Base-by-base conservation (phyloP, 176 grass and related monocot species). In the Aegilops longissima region DNA sequence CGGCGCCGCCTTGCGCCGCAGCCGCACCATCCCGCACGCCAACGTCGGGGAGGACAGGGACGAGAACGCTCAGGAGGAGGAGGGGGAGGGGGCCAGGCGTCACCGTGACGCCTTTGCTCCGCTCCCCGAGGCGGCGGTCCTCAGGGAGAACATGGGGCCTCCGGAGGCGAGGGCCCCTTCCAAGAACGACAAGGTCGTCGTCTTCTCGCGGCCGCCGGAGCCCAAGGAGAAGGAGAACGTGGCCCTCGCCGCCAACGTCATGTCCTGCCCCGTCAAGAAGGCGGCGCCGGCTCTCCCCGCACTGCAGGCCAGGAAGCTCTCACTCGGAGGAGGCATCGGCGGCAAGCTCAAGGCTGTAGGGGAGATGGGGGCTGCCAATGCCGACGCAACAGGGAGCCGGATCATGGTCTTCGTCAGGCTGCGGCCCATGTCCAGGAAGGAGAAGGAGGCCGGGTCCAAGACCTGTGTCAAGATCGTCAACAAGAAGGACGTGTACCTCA, bases 401-500 rank as follows among this genome's bases (percentile, higher is more conserved):
- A 99, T 99, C 72, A 61, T 79, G 13, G 97, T 96, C 34, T 99
- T 96, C 74, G 97, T 99, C 58, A 88, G 97, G 89, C 82, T 96
- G 23, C 84, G 97, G 12, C 97, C 89, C 2, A 90, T 92, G 93
- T 93, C 91, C 23, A 92, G 62, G 95, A 92, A 95, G 84, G 95
- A 92, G 83, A 92, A 92, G 85, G 95, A 89, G 20, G 87, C 84
- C 13, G 93, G 79, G 16, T 95, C 91, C 68, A 92, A 76, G 86
- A 90, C 77, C 83, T 99, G 94, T 82, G 92, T 99, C 80, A 94
- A 93, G 82, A 96, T 99, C n/a, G 94, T 99, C 65, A 99, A 96
- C 82, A 92, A 74, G 84, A 96, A 96, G 87, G 97, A 99, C 7
- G 90, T 99, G 29, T 94, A 90, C 82, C 80, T 99, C 23, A 99